These are phyloP conservation scores for Colletotrichum sansevieriae DNA, from an alignment of 2,329 filamentous ascomycete species.

Conservation along the genomic window DNA sequence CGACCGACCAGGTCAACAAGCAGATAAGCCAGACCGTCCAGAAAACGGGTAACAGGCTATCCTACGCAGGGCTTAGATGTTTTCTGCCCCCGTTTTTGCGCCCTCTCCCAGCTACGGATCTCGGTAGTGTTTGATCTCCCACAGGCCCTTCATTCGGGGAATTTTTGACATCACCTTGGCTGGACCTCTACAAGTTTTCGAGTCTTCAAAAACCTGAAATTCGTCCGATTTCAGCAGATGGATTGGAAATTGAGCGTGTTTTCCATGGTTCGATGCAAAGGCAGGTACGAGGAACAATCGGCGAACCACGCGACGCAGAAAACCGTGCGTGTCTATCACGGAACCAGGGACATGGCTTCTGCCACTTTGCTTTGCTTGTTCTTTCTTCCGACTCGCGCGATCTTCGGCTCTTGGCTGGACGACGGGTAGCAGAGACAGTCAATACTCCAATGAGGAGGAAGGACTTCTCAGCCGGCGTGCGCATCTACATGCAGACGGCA, in stretches of 20 bases:
- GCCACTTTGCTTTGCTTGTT: constrained; percentile 15
- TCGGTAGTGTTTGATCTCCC: constrained; percentile 41
- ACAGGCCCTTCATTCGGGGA: constrained; percentile 14
- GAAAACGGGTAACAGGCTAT: constrained; percentile 15
- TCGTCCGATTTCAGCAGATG: not conserved
- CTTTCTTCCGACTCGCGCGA: constrained; percentile 41
- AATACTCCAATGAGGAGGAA: constrained; percentile 33
- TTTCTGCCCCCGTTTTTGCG: not conserved
- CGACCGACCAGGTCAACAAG: constrained; percentile 17
- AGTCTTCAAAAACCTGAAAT: not conserved
- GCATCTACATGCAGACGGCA: constrained; percentile 35
- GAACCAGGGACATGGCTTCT: constrained; percentile 30
- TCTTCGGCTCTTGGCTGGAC: constrained; percentile 30
- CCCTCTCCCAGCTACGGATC: constrained; percentile 34
- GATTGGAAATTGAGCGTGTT: not conserved
- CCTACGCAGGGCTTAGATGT: constrained; percentile 13
- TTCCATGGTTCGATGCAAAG: constrained; percentile 9
- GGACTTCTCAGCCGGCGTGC: constrained; percentile 21
- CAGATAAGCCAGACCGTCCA: constrained; percentile 20
- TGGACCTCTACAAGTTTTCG: not conserved
- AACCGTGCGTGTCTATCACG: constrained; percentile 17
- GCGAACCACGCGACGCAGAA: constrained; percentile 27
- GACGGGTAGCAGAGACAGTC: constrained; percentile 6
- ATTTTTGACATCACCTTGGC: not conserved
- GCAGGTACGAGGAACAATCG: constrained; percentile 17